Base-by-base conservation (phyloP, 2,329 filamentous ascomycete genomes). In the Fusarium siculi region DNA sequence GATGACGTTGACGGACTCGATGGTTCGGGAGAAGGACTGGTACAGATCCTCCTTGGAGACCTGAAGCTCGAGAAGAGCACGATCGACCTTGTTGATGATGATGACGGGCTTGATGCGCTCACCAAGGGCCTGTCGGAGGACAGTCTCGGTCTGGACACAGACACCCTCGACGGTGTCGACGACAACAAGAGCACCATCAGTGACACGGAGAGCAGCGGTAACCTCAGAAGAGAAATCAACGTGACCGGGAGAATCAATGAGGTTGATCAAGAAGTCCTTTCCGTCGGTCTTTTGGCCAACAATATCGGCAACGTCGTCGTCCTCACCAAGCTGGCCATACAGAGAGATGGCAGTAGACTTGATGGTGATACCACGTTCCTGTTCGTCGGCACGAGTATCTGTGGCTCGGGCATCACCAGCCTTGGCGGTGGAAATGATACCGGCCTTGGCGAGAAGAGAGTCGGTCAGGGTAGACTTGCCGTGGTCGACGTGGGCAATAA, bases 11-110 rank as follows among this genome's bases (percentile, higher is more conserved):
- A 99, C 96, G 82, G 96, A 98, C 92, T 99, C 96, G 82, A 99
- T 95, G 85, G 96, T 97, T 92, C 96, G 93, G 76, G 94, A 95
- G 93, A 99, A 99, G 85, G 96, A 97, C 90, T 98, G 96, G 92
- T 97, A 99, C 79, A 99, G 89, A 84, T 99, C 96, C 89, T 99
- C 96, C 92, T 98, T 98, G 87, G 91, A 92, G 83, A 98, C 92
- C 90, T 99, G 96, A 76, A 99, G 92, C 89, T 99, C 96, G 85
- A 99, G 95, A 83, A 99, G 94, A 87, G 96, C 95, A 88, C 96
- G 96, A 85, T 99, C 96, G 86, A 99, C 96, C 93, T 99, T 99
- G 95, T 99, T 99, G 92, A 99, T 98, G 87, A 98, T 93, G 84
- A 98, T 91, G 82, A 99, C 96, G 82, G 96, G 96, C 93, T 98